Percentiles rank a stretch among this genome's conserved stretches.
Evolutionary conservation across 257 asterid species (phyloP).

Genomic region (Thymus quinquecostatus): DNA sequence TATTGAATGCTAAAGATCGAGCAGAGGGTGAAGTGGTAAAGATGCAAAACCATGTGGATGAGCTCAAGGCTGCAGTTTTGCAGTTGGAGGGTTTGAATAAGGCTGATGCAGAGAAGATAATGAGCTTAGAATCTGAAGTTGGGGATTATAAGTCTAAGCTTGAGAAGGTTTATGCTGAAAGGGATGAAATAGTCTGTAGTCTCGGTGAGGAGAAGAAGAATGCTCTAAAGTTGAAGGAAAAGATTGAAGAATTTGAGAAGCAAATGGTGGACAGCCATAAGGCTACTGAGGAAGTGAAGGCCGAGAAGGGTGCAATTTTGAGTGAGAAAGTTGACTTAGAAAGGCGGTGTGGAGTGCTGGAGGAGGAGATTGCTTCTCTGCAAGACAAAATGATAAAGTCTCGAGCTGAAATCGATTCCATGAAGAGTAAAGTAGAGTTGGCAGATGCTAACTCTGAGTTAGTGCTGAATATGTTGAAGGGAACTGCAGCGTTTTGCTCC

Average conservation of each 20-base stretch:
- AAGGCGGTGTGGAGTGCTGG: constrained; percentile 40
- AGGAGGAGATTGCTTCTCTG: constrained; percentile 46
- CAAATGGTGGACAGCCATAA: constrained; percentile 34
- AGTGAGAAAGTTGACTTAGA: constrained; percentile 52
- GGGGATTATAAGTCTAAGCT: constrained; percentile 37
- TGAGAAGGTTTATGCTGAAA: constrained; percentile 46
- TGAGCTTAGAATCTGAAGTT: constrained; percentile 51
- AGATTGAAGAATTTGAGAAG: constrained; percentile 50
- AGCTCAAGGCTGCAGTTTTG: constrained; percentile 38
- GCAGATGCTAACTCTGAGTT: constrained; percentile 45
- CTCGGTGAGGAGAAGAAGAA: constrained; percentile 51
- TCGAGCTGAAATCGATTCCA: constrained; percentile 34
- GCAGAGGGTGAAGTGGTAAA: constrained; percentile 45
- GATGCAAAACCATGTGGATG: constrained; percentile 47
- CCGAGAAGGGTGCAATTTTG: constrained; percentile 37
- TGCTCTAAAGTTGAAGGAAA: constrained; percentile 40
- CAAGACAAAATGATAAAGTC: constrained; percentile 41
- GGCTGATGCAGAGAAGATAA: constrained; percentile 40
- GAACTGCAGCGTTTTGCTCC: constrained; percentile 45
- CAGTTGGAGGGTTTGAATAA: constrained; percentile 40
- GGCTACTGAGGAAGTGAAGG: constrained; percentile 43
- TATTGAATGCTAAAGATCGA: constrained; percentile 47
- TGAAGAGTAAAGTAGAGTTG: constrained; percentile 46
- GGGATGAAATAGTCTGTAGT: constrained; percentile 36
- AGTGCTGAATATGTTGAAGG: constrained; percentile 62